These are phyloP conservation scores for Aphanomyces euteiches DNA, from an alignment of 352 stramenopile species.

Conservation along the genomic window DNA sequence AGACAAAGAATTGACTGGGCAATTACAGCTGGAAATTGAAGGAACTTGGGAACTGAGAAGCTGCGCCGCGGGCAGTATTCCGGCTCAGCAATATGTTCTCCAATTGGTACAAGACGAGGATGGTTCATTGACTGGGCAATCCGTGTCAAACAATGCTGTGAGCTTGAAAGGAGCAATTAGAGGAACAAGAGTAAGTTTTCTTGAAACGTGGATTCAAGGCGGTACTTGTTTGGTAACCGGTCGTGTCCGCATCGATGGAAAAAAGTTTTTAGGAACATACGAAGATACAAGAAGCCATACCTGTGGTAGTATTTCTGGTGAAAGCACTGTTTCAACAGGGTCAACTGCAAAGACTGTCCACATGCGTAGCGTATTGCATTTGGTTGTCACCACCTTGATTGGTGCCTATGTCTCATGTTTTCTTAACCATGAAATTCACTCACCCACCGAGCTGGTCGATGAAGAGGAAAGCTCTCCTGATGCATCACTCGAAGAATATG, in stretches of 20 bases:
- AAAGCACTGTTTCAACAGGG: slow-evolving; percentile 45
- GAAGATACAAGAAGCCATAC: slow-evolving; percentile 87
- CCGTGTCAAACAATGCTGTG: slow-evolving; percentile 76
- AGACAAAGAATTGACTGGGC: slow-evolving; percentile 41
- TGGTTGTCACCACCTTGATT: slow-evolving; percentile 71
- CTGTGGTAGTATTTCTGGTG: slow-evolving; percentile 71
- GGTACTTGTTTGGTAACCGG: slow-evolving; percentile 84
- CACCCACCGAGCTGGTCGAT: slow-evolving; percentile 28
- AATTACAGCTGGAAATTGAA: slow-evolving; percentile 59
- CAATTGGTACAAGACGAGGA: slow-evolving; percentile 62
- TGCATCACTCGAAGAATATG: slow-evolving; percentile 71
- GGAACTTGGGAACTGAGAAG: slow-evolving; percentile 86
- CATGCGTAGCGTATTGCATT: slow-evolving; percentile 66
- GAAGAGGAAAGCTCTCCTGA: slow-evolving; percentile 53
- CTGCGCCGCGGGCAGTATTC: slow-evolving; percentile 81
- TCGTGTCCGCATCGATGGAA: slow-evolving; percentile 64
- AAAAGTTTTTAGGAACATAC: slow-evolving; percentile 70
- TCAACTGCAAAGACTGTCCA: slow-evolving; percentile 33
- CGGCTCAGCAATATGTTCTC: slow-evolving; percentile 82
- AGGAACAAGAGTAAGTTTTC: slow-evolving; percentile 78
- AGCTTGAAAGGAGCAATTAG: slow-evolving; percentile 67
- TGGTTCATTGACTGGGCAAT: slow-evolving; percentile 62
- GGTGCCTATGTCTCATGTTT: slow-evolving; percentile 67
- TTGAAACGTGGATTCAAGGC: slow-evolving; percentile 84
- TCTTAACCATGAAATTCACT: slow-evolving; percentile 41